These are phyloP conservation scores for Stropharia rugosoannulata DNA, from an alignment of 768 basidiomycete species.

Conservation along the genomic window DNA sequence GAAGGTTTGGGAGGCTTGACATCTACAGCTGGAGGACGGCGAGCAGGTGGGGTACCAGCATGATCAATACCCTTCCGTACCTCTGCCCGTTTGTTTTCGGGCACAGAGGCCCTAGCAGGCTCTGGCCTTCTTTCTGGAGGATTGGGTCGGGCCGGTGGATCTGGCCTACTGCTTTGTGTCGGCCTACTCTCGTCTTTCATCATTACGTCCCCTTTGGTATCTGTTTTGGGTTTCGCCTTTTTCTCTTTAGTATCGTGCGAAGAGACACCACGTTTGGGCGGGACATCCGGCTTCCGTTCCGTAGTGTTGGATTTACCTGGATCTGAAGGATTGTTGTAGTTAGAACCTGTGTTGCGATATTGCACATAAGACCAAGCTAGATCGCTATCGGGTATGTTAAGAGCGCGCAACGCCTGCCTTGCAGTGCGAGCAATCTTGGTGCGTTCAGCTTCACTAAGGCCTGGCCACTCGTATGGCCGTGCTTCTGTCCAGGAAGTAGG, in stretches of 20 bases:
- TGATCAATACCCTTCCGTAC: background rate
- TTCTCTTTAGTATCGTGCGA: conserved; percentile 47
- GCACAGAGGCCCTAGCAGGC: background rate
- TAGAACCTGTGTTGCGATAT: conserved; percentile 21
- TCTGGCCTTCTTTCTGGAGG: background rate
- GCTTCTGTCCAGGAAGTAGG: conserved; percentile 63
- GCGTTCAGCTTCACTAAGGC: conserved; percentile 47
- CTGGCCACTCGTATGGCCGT: conserved; percentile 63
- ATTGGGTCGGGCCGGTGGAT: background rate
- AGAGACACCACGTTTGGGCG: conserved; percentile 46
- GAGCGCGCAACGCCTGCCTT: conserved; percentile 41
- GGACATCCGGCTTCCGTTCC: conserved; percentile 16
- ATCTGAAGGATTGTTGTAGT: conserved; percentile 10
- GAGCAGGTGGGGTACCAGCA: background rate
- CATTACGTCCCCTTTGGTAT: conserved; percentile 38
- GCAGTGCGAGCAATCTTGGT: conserved; percentile 51
- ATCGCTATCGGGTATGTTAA: conserved; percentile 61
- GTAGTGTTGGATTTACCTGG: conserved; percentile 9
- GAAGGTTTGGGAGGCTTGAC: background rate
- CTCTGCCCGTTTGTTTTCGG: conserved; percentile 1
- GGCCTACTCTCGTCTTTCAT: conserved; percentile 49
- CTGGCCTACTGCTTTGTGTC: conserved; percentile 12
- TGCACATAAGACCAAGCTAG: conserved; percentile 59
- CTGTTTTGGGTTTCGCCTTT: conserved; percentile 41
- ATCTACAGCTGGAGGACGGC: background rate